Evolutionary conservation across 2,329 filamentous ascomycete genomes (phyloP), one percentile per base, ranked within the genome.

Genomic region (Ophiostoma sp.): DNA sequence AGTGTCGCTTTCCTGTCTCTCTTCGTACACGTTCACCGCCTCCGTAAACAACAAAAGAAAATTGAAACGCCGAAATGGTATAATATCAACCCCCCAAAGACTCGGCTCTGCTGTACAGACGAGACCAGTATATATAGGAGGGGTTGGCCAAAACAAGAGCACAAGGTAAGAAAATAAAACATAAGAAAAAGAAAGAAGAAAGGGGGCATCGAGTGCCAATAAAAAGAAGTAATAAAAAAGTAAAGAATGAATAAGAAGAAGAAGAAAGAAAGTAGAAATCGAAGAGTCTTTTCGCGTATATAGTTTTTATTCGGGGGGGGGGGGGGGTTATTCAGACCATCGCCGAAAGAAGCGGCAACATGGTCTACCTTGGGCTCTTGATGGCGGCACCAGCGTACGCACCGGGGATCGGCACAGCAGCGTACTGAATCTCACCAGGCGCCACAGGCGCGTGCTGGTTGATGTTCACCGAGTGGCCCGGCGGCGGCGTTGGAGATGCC

Each of bases 401-500:
- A 6, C 92, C 93, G 0, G 95, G 95, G 74, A 98, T 97, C 0
- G 95, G 93, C 42, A 98, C 95, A 28, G 91, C 85, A 15, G 91
- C 95, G 81, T 97, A 98, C 68, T 90, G 89, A 78, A 92, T 89
- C 86, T 98, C 95, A 66, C 94, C 92, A 0, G 92, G 90, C 11
- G 92, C 92, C 33, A 90, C 87, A 12, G 87, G 88, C 22, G 90
- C 90, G 77, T 93, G 92, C 69, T 90, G 86, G 77, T 91, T 87
- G 74, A 86, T 78, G 71, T 84, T 85, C 77, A 87, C 85, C 69
- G 80, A 73, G 78, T 76, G 69, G 77, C 80, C 78, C 71, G 75
- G 45, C 4, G 55, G 59, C 22, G 76, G 85, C n/a, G 61, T 48
- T 25, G 74, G 77, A 73, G 73, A 75, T n/a, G 77, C 76, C n/a